Evolutionary conservation across 108 stramenopile genomes (phyloP), one percentile per base, ranked within the genome.

Genomic region (Skeletonema tropicum): DNA sequence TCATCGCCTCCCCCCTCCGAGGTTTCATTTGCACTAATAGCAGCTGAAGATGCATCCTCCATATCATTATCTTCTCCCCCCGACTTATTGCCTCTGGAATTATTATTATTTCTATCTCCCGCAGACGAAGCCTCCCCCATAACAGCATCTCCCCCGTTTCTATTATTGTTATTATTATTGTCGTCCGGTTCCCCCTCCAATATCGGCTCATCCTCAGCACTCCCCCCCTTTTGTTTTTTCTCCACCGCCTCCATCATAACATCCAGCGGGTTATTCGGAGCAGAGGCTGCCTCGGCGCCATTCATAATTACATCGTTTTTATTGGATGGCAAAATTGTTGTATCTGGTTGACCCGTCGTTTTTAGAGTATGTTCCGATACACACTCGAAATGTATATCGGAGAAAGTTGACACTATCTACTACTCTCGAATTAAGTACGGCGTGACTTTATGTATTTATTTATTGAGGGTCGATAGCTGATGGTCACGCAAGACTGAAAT

Each of bases 1-100:
- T 62, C 61, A 49, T 46, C 61, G 8, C 46, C 61, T 49, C 61
- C 61, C 61, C 46, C 61, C 61, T 45, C 61, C n/a, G 61, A 55
- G 3, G 23, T 5, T 23, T 55, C 52, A 2, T 10, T 23, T 2
- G 9, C 52, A 23, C 52, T 55, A 25, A n/a, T 5, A n/a, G 52
- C 9, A 8, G 52, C 52, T 5, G 52, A 55, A 23, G 52, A 55
- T 6, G 23, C 52, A 55, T 55, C 52, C 52, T 23, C 52, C 52
- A 55, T 55, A 11, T 55, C 23, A 23, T 55, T 55, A 10, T 55
- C 52, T 15, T 55, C 52, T 23, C 52, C 52, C 19, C 52, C 52
- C 19, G 42, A 45, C 42, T 45, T 45, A n/a, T 45, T 45, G 23
- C 17, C 7, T 2, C 3, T 8, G 25, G 3, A 3, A 25, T 55